Evolutionary conservation across 352 stramenopile genomes (phyloP), one percentile per base, ranked within the genome.

Genomic region (Albugo laibachii): DNA sequence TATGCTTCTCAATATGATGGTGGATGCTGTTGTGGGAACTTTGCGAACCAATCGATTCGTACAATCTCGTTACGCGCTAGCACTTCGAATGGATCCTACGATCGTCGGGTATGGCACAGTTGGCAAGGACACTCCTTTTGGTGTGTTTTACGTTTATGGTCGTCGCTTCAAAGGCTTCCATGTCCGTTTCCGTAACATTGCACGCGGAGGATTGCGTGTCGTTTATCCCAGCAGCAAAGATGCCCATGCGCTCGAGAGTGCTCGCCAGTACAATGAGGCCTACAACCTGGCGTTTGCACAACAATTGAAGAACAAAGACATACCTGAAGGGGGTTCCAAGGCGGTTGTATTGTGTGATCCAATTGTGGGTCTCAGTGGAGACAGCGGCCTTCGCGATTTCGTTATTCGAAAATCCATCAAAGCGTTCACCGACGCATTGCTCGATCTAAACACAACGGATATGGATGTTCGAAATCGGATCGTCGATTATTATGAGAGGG

Each of bases 241-340:
- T 57, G 69, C 57, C 48, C 79, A 78, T 54, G 67, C 75, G 15
- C 54, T 93, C 13, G 85, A 95, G 50, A 84, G 66, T 52, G 77
- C 85, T 35, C 84, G 86, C 44, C 92, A 97, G 38, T 98, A 95
- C 53, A 91, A 97, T 53, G 95, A 99, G 59, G 94, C 78, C 52
- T 98, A 98, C 63, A 81, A 81, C 11, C 64, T 99, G 5, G 92
- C 92, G 0, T 97, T 84, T 51, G 93, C 93, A 8, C 95, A 99
- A 61, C 93, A 99, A 58, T 78, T 95, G 36, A 99, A 99, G 70
- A 99, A 99, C 74, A 99, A 99, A 74, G 94, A 99, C 61, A 98
- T 99, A 52, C 93, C 94, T 1, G 94, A 99, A 62, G 94, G 94
- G 41, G 94, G 94, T 46, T 96, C 85, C 37, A 99, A 99, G 68